Percentiles rank a stretch among this genome's conserved stretches.
Conservation (phyloP, 768 basidiomycete genomes). For the Imleria badia region DNA sequence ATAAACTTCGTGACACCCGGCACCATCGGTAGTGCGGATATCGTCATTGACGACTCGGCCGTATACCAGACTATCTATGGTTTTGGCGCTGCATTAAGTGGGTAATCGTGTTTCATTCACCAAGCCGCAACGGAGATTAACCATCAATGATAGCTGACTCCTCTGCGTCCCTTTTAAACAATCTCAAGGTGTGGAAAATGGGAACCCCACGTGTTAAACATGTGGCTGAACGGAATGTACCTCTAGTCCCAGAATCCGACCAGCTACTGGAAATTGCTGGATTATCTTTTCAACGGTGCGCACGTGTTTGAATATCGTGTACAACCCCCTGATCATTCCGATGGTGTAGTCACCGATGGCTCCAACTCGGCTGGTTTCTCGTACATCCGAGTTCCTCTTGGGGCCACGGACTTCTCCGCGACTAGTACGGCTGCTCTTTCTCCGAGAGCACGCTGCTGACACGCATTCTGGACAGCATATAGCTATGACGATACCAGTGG, state of each 20-base stretch:
- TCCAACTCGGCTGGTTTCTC: constrained; percentile 64
- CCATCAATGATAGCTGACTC: constrained; percentile 56
- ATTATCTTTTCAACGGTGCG: constrained; percentile 53
- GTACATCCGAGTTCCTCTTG: constrained; percentile 68
- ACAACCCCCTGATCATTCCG: background rate
- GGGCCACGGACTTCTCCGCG: constrained; percentile 72
- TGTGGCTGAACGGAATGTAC: constrained; percentile 1
- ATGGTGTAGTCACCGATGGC: constrained; percentile 50
- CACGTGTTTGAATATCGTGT: background rate
- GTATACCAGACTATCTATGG: constrained; percentile 66
- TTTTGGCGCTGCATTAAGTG: constrained; percentile 68
- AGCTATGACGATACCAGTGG: constrained; percentile 63
- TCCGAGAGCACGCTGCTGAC: constrained; percentile 1
- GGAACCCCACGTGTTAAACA: background rate
- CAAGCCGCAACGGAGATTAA: background rate
- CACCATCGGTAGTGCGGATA: constrained; percentile 57
- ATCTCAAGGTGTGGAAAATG: constrained; percentile 53
- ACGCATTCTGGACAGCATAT: constrained; percentile 43
- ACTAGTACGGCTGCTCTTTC: constrained; percentile 37
- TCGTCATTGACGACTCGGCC: constrained; percentile 53
- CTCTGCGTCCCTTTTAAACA: constrained; percentile 57
- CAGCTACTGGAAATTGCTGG: constrained; percentile 59
- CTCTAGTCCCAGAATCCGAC: constrained; percentile 47
- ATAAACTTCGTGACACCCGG: constrained; percentile 45
- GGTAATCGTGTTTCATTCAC: constrained; percentile 7